Percentiles rank a stretch among this genome's conserved stretches.
Conservation (phyloP, 176 grass and related monocot species). For the Aegilops sharonensis region DNA sequence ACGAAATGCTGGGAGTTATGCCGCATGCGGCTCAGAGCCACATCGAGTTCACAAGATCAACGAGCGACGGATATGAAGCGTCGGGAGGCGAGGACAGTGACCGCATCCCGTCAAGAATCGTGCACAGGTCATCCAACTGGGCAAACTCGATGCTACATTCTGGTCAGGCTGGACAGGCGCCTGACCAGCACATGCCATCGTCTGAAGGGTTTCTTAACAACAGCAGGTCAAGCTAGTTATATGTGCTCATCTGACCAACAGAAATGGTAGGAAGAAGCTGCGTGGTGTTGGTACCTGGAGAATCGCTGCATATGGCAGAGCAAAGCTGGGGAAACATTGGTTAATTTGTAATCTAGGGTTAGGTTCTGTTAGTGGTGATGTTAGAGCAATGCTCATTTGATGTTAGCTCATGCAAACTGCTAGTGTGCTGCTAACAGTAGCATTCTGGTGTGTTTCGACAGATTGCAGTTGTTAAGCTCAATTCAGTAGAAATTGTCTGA, state of each 20-base stretch:
- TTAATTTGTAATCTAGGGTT: background rate
- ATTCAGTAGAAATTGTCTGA: background rate
- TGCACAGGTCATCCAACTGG: constrained; percentile 90
- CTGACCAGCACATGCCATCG: constrained; percentile 32
- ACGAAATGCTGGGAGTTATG: constrained; percentile 46
- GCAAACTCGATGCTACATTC: constrained; percentile 42
- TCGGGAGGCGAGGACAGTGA: constrained; percentile 96
- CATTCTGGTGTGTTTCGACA: background rate
- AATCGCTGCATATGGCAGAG: background rate
- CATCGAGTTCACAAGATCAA: constrained; percentile 68
- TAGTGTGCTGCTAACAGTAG: background rate
- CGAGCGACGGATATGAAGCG: constrained; percentile 90
- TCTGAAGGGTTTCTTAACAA: constrained; percentile 32
- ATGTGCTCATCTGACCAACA: background rate
- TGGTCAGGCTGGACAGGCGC: background rate
- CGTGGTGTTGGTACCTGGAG: background rate
- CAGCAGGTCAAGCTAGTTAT: constrained; percentile 3
- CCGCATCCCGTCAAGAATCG: constrained; percentile 86
- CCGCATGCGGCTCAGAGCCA: constrained; percentile 35
- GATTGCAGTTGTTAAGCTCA: background rate
- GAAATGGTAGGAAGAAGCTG: background rate
- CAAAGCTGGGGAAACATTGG: background rate
- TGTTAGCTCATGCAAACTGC: background rate
- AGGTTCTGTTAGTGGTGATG: constrained; percentile 3
- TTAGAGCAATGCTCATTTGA: background rate